Conservation (phyloP, 352 stramenopile species). For the Lagenidium sp. region DNA sequence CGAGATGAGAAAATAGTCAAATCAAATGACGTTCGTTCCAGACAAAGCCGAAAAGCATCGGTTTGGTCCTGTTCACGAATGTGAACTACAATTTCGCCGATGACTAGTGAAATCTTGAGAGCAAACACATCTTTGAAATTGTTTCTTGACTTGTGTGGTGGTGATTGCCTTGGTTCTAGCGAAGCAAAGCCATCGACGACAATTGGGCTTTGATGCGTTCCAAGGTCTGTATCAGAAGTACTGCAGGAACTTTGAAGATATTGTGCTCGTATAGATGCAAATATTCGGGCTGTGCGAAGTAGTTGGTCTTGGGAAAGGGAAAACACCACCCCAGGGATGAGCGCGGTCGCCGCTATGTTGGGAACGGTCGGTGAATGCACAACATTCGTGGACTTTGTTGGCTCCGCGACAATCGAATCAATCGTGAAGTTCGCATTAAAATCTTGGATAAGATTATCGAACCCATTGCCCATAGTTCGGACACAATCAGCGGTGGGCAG, state of each 20-base stretch:
- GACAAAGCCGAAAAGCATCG: slow-evolving; percentile 40
- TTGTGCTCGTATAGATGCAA: slow-evolving; percentile 36
- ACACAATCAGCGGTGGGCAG: slow-evolving; percentile 6
- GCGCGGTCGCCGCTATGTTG: slow-evolving; percentile 24
- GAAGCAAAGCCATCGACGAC: too few relatives aligned
- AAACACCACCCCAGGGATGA: slow-evolving; percentile 28
- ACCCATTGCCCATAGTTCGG: too few relatives aligned
- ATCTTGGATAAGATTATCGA: slow-evolving; percentile 49
- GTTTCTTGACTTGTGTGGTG: slow-evolving; percentile 14
- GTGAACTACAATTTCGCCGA: slow-evolving; percentile 44
- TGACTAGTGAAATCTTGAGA: too few relatives aligned
- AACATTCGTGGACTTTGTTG: not conserved
- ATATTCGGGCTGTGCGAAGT: slow-evolving; percentile 34
- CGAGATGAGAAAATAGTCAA: slow-evolving; percentile 31
- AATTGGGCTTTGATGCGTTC: too few relatives aligned
- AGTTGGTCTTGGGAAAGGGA: slow-evolving; percentile 47
- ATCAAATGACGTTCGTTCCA: slow-evolving; percentile 40
- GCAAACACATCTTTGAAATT: slow-evolving; percentile 38
- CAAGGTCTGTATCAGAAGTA: not conserved
- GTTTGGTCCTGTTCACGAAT: slow-evolving; percentile 32
- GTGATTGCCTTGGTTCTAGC: not conserved
- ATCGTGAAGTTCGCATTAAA: slow-evolving; percentile 48
- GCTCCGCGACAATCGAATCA: slow-evolving; percentile 23
- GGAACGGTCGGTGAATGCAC: not conserved
- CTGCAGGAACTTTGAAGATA: not conserved